Conservation (phyloP, 768 basidiomycete species). For the Podaxis carcinomalis region DNA sequence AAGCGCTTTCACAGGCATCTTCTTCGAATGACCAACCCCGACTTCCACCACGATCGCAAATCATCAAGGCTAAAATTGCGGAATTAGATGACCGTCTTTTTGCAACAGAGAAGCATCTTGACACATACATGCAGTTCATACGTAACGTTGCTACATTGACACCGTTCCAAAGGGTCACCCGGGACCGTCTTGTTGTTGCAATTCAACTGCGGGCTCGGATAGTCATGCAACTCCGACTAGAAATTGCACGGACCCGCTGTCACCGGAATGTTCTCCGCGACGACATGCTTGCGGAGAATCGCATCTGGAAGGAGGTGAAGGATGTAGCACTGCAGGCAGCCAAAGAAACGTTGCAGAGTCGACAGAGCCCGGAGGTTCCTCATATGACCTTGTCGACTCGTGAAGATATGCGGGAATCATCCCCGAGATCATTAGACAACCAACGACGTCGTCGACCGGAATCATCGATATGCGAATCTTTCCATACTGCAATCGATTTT, state of each 20-base stretch:
- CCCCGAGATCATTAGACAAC: slow-evolving; percentile 17
- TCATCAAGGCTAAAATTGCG: slow-evolving; percentile 56
- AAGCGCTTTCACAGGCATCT: slow-evolving; percentile 15
- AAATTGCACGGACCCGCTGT: slow-evolving; percentile 69
- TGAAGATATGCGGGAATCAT: slow-evolving; percentile 17
- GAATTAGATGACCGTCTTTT: slow-evolving; percentile 60
- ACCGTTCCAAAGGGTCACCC: slow-evolving; percentile 82
- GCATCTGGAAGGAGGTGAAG: slow-evolving; percentile 62
- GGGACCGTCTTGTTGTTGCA: slow-evolving; percentile 64
- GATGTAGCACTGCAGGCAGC: slow-evolving; percentile 72
- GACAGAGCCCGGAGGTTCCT: slow-evolving; percentile 28
- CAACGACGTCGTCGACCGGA: slow-evolving; percentile 33
- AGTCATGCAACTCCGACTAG: slow-evolving; percentile 63
- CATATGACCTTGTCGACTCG: slow-evolving; percentile 34
- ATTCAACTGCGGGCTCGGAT: slow-evolving; percentile 61
- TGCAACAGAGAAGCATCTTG: slow-evolving; percentile 52
- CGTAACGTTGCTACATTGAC: slow-evolving; percentile 83
- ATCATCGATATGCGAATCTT: slow-evolving; percentile 52
- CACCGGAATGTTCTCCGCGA: slow-evolving; percentile 69
- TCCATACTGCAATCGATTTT: slow-evolving; percentile 65
- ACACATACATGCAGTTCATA: slow-evolving; percentile 63
- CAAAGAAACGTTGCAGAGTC: slow-evolving; percentile 55
- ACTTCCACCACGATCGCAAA: slow-evolving; percentile 50
- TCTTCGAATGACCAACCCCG: slow-evolving; percentile 24
- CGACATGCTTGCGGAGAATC: slow-evolving; percentile 72